Base-by-base conservation (phyloP, 768 basidiomycete species). In the Termitomyces sp. region DNA sequence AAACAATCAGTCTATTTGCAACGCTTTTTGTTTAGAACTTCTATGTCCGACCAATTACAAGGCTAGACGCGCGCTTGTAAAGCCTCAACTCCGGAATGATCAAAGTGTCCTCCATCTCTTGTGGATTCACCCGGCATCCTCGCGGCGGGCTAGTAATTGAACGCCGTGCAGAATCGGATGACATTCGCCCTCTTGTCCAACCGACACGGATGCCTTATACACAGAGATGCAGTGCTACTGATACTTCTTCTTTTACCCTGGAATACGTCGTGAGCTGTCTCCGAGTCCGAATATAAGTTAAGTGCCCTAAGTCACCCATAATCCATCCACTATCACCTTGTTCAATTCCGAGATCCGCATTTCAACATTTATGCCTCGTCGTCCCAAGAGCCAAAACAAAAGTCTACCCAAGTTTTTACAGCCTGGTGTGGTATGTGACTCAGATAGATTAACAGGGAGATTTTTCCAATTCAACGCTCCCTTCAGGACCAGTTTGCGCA, bases 161-260 rank as follows among this genome's bases (percentile, higher is more conserved):
- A 48, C 31, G 45, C 46, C 45, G 45, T 46, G 26, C 46, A 8
- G 13, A 36, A 4, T 34, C 54, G 47, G 44, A 46, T 55, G 45
- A 45, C 41, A 36, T 37, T 28, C 46, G 26, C 44, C 31, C 47
- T 37, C 55, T 56, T 28, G 36, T 46, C 34, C 52, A 42, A 24
- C 46, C 36, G 45, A 39, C 31, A 49, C 46, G 36, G 28, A 24
- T 36, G 18, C 24, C 31, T 31, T 29, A 34, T 49, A 47, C 52
- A 58, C 57, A 54, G 39, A 51, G 33, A 58, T 47, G 57, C 57
- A 37, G 57, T 58, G 57, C 46, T 31, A 41, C 5, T 58, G 45
- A 48, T 54, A 33, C 51, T 58, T 58, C 51, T 44, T 54, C 48
- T 39, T 28, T 7, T 15, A 34, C 45, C 46, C 52, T 49, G 29